Evolutionary conservation across 2,329 filamentous ascomycete genomes (phyloP).

Genomic region (Fusarium graminum): DNA sequence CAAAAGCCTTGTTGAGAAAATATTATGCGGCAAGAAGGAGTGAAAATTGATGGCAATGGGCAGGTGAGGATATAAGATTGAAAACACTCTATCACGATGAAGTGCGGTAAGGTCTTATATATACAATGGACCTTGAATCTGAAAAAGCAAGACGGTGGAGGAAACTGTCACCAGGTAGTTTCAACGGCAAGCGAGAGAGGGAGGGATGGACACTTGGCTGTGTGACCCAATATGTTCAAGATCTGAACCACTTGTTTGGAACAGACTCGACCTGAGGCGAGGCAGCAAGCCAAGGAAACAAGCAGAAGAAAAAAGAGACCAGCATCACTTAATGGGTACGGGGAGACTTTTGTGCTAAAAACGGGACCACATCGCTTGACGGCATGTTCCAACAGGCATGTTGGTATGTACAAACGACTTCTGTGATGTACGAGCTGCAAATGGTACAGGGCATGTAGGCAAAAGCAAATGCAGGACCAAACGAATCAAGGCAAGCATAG

Average conservation of each 20-base stretch:
- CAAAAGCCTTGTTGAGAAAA: slow-evolving; percentile 5
- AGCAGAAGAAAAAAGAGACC: slow-evolving; percentile 38
- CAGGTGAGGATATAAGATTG: slow-evolving; percentile 24
- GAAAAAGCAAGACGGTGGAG: slow-evolving; percentile 47
- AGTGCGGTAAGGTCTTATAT: slow-evolving; percentile 47
- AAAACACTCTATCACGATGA: slow-evolving; percentile 26
- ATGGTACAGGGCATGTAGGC: slow-evolving; percentile 31
- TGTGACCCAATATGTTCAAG: slow-evolving; percentile 54
- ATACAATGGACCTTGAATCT: slow-evolving; percentile 41
- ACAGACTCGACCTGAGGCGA: slow-evolving; percentile 53
- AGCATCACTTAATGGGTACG: slow-evolving; percentile 46
- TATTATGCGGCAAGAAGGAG: slow-evolving; percentile 11
- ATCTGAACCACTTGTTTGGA: slow-evolving; percentile 55
- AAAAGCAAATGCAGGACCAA: slow-evolving; percentile 39
- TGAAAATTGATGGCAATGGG: slow-evolving; percentile 27
- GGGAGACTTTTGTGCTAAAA: slow-evolving; percentile 39
- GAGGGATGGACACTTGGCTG: slow-evolving; percentile 51
- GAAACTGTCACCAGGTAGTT: slow-evolving; percentile 41
- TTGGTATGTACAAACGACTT: slow-evolving; percentile 21
- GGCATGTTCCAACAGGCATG: slow-evolving; percentile 35
- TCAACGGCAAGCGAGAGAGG: slow-evolving; percentile 49
- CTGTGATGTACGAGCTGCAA: slow-evolving; percentile 27
- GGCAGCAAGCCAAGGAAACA: slow-evolving; percentile 45
- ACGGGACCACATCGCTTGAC: slow-evolving; percentile 41
- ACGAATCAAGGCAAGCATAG: slow-evolving; percentile 38